Base-by-base conservation (phyloP, 2,329 filamentous ascomycete species). In the Myriosclerotinia scirpicola region DNA sequence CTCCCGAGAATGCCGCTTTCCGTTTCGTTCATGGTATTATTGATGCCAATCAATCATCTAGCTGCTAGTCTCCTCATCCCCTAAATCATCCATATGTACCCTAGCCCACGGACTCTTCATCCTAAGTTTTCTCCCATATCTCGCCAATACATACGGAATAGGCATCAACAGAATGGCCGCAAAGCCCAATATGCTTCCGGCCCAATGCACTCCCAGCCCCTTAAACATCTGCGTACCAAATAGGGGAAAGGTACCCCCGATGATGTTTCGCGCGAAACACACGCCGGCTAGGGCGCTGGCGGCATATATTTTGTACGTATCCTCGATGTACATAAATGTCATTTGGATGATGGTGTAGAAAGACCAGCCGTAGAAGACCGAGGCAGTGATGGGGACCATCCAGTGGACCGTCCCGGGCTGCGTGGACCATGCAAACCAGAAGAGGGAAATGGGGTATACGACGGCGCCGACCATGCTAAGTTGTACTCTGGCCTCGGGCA, bases 401-500 rank as follows among this genome's bases (percentile, higher is more conserved):
- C 85, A 87, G 82, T 79, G 0, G 84, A 81, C 30, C 80, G 80
- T 0, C 80, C 81, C 83, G 84, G 87, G 4, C 5, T 78, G 75
- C 0, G 83, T 81, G 1, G 82, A 81, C 86, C 86, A 88, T 0
- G 81, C 84, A 69, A 86, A 86, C 84, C 85, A 86, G 71, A 87
- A 87, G 12, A 88, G 73, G 0, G 81, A 81, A 0, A 84, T 64
- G 62, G 0, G 83, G 8, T 87, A 74, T 0, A 82, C 81, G 17
- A 85, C 54, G 67, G 83, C 83, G 1, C 85, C 85, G 11, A 86
- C 75, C 82, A 88, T 87, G 20, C 85, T 84, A 0, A 82, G 94
- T 78, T 95, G 96, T 1, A 97, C 82, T 0, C 93, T 84, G 0
- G 87, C 87, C 78, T 97, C 94, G 0, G 92, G 91, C 0, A 9